Conservation (phyloP, 1,284 basidiomycete species). For the Exsudoporus floridanus region DNA sequence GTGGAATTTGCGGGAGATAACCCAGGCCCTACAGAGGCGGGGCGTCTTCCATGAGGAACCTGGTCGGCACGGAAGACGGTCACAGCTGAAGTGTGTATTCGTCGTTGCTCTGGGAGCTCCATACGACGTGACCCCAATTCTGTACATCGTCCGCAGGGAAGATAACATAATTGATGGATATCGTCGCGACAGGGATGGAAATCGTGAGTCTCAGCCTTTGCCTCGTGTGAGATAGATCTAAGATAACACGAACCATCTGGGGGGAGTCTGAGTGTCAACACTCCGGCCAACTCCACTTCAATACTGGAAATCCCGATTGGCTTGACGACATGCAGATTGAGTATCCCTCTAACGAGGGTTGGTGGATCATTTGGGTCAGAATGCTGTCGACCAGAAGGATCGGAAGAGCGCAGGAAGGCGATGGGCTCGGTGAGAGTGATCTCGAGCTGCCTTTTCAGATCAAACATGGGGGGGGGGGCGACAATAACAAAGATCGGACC, state of each 20-base stretch:
- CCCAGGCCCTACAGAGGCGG: constrained; percentile 81
- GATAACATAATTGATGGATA: not conserved
- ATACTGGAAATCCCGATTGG: constrained; percentile 87
- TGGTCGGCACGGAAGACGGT: constrained; percentile 72
- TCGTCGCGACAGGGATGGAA: not conserved
- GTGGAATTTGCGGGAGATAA: constrained; percentile 36
- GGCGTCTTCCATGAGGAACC: constrained; percentile 42
- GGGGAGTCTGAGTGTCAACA: constrained; percentile 43
- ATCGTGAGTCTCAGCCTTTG: not conserved
- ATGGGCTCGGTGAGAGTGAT: constrained; percentile 84
- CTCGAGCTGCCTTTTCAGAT: constrained; percentile 42
- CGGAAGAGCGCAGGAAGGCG: constrained; percentile 65
- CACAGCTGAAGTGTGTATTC: constrained; percentile 71
- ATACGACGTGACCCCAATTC: constrained; percentile 78
- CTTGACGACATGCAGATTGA: constrained; percentile 79
- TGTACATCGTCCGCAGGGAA: constrained; percentile 31
- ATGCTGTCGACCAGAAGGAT: constrained; percentile 37
- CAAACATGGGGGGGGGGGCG: constrained; percentile 14
- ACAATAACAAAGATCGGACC: not conserved
- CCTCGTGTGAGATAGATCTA: not conserved
- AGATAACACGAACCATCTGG: constrained; percentile 69
- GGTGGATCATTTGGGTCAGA: constrained; percentile 44
- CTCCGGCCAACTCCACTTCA: constrained; percentile 76
- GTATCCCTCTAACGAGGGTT: constrained; percentile 81
- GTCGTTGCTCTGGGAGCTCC: constrained; percentile 79